phyloP scores from a whole-genome alignment of 2,329 filamentous ascomycete genomes.

The Colletotrichum zoysiae region DNA sequence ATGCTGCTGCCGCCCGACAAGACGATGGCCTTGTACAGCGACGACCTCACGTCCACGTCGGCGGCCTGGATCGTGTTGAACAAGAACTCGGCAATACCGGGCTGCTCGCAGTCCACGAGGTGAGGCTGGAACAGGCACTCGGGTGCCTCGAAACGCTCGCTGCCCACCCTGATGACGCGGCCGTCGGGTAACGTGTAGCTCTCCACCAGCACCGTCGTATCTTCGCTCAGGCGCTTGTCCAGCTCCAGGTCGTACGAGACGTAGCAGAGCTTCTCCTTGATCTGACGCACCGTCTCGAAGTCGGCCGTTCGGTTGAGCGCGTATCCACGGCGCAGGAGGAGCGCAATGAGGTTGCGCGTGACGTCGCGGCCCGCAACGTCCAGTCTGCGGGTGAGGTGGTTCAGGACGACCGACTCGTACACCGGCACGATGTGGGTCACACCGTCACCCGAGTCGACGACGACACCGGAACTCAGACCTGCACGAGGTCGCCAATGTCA shows the following conservation, averaged over 20 bases:
- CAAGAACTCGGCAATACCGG: constrained; percentile 94
- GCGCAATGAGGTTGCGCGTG: constrained; percentile 96
- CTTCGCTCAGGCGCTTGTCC: constrained; percentile 95
- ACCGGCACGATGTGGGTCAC: constrained; percentile 99
- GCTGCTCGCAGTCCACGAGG: constrained; percentile 96
- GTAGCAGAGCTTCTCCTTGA: constrained; percentile 99
- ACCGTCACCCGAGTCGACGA: constrained; percentile 97
- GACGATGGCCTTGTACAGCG: constrained; percentile 97
- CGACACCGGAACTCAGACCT: constrained; percentile 93
- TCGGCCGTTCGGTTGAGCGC: constrained; percentile 98
- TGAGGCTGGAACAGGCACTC: constrained; percentile 99
- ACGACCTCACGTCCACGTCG: constrained; percentile 93
- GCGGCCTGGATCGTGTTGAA: constrained; percentile 99
- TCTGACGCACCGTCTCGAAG: constrained; percentile 98
- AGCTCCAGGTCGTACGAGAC: constrained; percentile 98
- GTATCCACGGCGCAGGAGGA: constrained; percentile 93
- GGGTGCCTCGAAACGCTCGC: constrained; percentile 96
- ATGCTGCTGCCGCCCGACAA: constrained; percentile 97
- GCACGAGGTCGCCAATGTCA: constrained; percentile 28
- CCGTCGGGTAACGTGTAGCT: constrained; percentile 98
- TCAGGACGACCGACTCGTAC: constrained; percentile 97
- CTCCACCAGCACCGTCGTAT: constrained; percentile 96
- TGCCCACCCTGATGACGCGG: constrained; percentile 94
- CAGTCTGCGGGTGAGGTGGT: constrained; percentile 92
- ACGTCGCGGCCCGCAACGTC: constrained; percentile 98